A percentile compares a stretch with the other conserved stretches of the same genome.
Evolutionary conservation across 1,284 basidiomycete genomes (phyloP).

Genomic region (Ceratobasidium sp.): DNA sequence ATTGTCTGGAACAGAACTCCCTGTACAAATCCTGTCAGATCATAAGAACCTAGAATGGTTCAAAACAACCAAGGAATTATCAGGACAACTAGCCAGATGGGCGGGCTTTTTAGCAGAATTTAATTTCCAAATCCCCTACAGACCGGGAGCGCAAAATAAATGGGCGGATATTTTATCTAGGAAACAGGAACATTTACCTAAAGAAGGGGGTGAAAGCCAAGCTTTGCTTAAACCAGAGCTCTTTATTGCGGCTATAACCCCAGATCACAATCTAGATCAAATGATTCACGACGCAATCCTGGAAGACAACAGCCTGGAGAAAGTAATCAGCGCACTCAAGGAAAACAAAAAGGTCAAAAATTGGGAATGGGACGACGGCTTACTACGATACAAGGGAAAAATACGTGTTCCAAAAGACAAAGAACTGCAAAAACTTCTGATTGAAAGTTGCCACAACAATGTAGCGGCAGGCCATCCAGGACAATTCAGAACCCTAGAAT

Average conservation of each 20-base stretch:
- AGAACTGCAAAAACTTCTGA: background rate
- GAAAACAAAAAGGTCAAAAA: too few species aligned
- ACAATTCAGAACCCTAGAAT: background rate
- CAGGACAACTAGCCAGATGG: constrained; percentile 50
- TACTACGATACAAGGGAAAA: background rate
- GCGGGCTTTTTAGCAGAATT: too few species aligned
- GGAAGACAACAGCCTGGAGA: too few species aligned
- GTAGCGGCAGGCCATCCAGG: background rate
- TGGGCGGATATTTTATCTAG: too few species aligned
- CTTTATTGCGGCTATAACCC: too few species aligned
- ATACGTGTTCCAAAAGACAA: background rate
- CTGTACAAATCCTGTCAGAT: background rate
- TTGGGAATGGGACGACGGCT: too few species aligned
- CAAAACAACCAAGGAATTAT: constrained; percentile 46
- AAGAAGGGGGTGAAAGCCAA: background rate
- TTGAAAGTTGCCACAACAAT: background rate
- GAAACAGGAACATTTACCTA: background rate
- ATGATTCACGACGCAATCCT: too few species aligned
- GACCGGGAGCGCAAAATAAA: too few species aligned
- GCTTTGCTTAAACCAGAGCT: background rate
- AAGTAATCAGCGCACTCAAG: too few species aligned
- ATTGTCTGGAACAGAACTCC: background rate
- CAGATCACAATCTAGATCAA: too few species aligned
- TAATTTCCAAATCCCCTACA: too few species aligned
- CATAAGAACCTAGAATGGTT: constrained; percentile 11